A percentile compares a stretch with the other conserved stretches of the same genome.
Evolutionary conservation across 2,329 filamentous ascomycete genomes (phyloP).

Genomic region (Xylaria sp.): DNA sequence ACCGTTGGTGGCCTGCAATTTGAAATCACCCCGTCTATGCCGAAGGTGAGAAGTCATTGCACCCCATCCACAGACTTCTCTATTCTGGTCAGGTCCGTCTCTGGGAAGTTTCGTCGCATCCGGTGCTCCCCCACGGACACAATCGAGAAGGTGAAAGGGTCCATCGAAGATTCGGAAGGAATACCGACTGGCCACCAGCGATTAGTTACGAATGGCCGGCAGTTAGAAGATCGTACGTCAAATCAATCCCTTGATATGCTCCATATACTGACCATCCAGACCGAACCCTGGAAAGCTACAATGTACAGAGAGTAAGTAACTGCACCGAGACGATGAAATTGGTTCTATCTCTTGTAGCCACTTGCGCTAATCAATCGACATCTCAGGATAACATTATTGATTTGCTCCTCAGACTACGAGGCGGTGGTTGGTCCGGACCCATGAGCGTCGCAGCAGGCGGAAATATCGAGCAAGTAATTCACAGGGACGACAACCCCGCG

Average conservation of each 20-base stretch:
- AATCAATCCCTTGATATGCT: neutral
- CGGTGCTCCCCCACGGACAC: neutral
- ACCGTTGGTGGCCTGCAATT: slow-evolving; percentile 56
- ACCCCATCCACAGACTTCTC: neutral
- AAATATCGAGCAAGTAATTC: slow-evolving; percentile 39
- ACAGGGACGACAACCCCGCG: slow-evolving; percentile 13
- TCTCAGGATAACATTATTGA: neutral
- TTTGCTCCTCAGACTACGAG: neutral
- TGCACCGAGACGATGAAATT: neutral
- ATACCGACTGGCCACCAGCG: neutral
- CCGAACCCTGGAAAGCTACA: neutral
- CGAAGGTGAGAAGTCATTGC: neutral
- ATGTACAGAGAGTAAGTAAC: neutral
- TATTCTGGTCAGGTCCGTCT: neutral
- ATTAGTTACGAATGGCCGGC: neutral
- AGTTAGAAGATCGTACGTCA: slow-evolving; percentile 13
- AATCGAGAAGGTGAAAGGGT: neutral
- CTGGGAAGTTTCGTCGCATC: neutral
- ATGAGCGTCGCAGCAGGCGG: slow-evolving; percentile 40
- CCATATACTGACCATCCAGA: slow-evolving; percentile 3
- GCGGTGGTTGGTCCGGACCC: neutral
- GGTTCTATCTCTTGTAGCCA: neutral
- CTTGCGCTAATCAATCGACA: neutral
- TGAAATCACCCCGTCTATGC: slow-evolving; percentile 53
- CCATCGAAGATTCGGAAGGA: neutral